These are phyloP conservation scores for Ustilago bromivora DNA, from an alignment of 1,284 basidiomycete species.

Conservation along the genomic window DNA sequence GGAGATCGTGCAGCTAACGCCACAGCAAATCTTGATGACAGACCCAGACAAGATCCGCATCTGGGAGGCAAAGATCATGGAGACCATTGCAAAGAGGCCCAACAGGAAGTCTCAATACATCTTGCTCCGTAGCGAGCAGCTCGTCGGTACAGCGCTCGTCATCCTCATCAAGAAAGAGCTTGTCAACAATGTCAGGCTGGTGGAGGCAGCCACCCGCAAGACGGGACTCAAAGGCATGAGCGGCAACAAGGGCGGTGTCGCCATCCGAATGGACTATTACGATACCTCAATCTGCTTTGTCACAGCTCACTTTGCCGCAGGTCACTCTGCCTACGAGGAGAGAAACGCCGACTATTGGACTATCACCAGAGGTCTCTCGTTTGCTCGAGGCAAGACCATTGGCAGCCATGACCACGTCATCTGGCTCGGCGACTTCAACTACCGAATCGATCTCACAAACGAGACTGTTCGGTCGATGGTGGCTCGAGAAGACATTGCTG, in stretches of 20 bases:
- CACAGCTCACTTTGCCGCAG: conserved; percentile 94
- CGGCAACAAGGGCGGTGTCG: conserved; percentile 90
- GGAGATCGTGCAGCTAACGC: conserved; percentile 95
- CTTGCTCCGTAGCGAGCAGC: conserved; percentile 89
- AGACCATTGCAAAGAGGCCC: conserved; percentile 79
- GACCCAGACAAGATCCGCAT: conserved; percentile 83
- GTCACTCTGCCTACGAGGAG: conserved; percentile 87
- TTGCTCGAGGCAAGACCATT: conserved; percentile 88
- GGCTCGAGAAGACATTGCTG: conserved; percentile 76
- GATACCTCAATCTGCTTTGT: conserved; percentile 95
- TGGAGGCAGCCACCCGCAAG: conserved; percentile 93
- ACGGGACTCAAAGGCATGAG: conserved; percentile 96
- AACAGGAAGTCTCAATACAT: conserved; percentile 82
- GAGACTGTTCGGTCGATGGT: conserved; percentile 76
- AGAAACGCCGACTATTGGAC: conserved; percentile 93
- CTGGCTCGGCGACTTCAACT: conserved; percentile 95
- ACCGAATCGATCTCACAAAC: conserved; percentile 88
- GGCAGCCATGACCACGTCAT: conserved; percentile 87
- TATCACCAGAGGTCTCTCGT: conserved; percentile 84
- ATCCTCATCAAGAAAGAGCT: conserved; percentile 84
- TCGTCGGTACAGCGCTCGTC: conserved; percentile 93
- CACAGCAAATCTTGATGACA: conserved; percentile 90
- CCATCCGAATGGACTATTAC: conserved; percentile 88
- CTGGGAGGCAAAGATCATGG: conserved; percentile 87
- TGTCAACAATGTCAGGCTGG: conserved; percentile 83